Base-by-base conservation (phyloP, 371 early-diverging fungal genomes). In the Mortierella sp. region DNA sequence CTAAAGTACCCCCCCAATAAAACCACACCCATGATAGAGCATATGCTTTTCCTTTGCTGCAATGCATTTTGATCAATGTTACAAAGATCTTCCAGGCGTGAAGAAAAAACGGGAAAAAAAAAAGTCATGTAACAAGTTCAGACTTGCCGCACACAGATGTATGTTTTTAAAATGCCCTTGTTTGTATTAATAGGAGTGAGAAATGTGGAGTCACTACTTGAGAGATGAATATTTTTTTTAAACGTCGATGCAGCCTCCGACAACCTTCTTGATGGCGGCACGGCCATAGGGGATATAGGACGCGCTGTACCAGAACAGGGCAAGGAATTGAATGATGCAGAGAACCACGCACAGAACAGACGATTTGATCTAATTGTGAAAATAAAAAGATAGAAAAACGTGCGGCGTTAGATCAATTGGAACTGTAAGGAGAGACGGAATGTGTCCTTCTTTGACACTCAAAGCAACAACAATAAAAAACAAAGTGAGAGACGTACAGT, bases 291-390 rank as follows among this genome's bases (percentile, higher is more conserved):
- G 95, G 76, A 94, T 92, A 79, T 95, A 95, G 31, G 85, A 84
- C 26, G 85, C 85, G 60, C 81, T 91, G 91, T 96, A 96, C 96
- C 97, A 97, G 78, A 96, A 93, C 77, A 97, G 85, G 19, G 98
- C 97, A 78, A 94, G 87, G 90, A 94, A 97, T 87, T 97, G 98
- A 58, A 94, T 82, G 76, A 97, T 91, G 71, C 95, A 95, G 73
- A 95, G 89, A 28, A 97, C 88, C 60, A 97, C 79, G 75, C 94
- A 94, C 42, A 97, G 87, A 38, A 94, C 77, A 65, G 92, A 89
- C 60, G 81, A 89, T 28, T 89, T 34, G 38, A 94, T 74, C 91
- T 92, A 82, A 38, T 63, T 58, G 60, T 58, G 6, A 3, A 13
- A 5, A 7, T 3, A 60, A 0, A 54, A 21, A 31, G 13, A 73